phyloP scores from a whole-genome alignment of 805 yeast genomes.

The Candida tibetensis region DNA sequence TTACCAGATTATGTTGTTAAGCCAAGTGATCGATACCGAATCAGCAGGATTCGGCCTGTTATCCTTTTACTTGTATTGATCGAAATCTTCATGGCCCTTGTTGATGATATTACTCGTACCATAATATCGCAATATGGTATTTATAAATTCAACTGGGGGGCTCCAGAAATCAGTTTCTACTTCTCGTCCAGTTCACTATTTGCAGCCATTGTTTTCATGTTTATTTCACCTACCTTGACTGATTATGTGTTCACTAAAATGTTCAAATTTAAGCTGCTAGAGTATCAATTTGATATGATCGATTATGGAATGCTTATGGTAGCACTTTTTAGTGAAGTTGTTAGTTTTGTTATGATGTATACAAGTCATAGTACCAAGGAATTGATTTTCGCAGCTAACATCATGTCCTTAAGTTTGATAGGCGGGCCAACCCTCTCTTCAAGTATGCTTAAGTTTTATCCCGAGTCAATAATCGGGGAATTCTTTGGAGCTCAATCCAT shows the following conservation, averaged over 20 bases:
- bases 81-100: conserved; percentile 13
- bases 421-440: conserved; percentile 59
- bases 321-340: conserved; percentile 12
- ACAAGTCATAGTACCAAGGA: conserved; percentile 1
- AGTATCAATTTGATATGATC: conserved; percentile 15
- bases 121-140: conserved; percentile 18
- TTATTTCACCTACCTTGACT: conserved; percentile 16
- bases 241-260: conserved; percentile 10
- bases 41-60: conserved; percentile 10
- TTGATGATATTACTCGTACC: conserved; percentile 16
- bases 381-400: conserved; percentile 3
- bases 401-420: conserved; percentile 34
- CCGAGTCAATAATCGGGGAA: conserved; percentile 61
- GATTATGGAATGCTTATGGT: conserved; percentile 14
- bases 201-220: conserved; percentile 15
- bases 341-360: conserved; percentile 12
- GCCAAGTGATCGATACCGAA: conserved; percentile 8
- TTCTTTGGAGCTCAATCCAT: conserved; percentile 68
- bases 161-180: conserved; percentile 14
- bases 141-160: conserved; percentile 17
- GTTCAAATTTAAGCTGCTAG: conserved; percentile 11
- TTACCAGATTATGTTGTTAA: conserved; percentile 16
- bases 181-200: conserved; percentile 15
- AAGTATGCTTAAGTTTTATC: conserved; percentile 57
- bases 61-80: conserved; percentile 12